Evolutionary conservation across 352 stramenopile genomes (phyloP).

Genomic region (Nothophytophthora sp.): DNA sequence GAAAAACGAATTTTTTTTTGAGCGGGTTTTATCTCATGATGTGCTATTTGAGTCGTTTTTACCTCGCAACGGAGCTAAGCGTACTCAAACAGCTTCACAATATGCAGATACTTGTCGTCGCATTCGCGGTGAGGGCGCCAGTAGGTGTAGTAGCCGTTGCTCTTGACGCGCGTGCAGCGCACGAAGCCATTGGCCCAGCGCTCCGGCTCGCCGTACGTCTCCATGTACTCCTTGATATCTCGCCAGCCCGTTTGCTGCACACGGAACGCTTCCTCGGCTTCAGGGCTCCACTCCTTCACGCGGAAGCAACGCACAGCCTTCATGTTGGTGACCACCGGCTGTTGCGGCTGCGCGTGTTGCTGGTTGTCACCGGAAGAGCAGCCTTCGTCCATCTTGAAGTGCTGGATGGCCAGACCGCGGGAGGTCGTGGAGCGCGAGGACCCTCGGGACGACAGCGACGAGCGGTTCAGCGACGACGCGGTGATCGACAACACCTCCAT

Average conservation of each 20-base stretch:
- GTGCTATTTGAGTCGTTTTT: too few relatives aligned
- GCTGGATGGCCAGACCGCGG: conserved; percentile 22
- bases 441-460: conserved; percentile 38
- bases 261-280: conserved; percentile 75
- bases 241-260: conserved; percentile 75
- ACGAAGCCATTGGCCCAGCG: conserved; percentile 78
- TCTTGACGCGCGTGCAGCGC: conserved; percentile 79
- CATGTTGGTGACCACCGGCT: conserved; percentile 45
- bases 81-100: conserved; percentile 81
- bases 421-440: conserved; percentile 20
- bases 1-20: too few relatives aligned
- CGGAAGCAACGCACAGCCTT: conserved; percentile 67
- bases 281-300: conserved; percentile 66
- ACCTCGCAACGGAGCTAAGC: too few relatives aligned
- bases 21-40: too few relatives aligned
- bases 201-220: conserved; percentile 71
- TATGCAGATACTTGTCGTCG: conserved; percentile 83
- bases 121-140: conserved; percentile 75
- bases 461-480: conserved; percentile 30
- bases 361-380: conserved; percentile 28
- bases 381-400: conserved; percentile 66
- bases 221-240: conserved; percentile 83
- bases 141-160: conserved; percentile 85
- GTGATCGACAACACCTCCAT: conserved; percentile 43
- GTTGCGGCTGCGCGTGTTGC: conserved; percentile 17